Percentiles rank a stretch among this genome's conserved stretches.
phyloP scores from a whole-genome alignment of 768 basidiomycete genomes.

The Termitomyces sp. region DNA sequence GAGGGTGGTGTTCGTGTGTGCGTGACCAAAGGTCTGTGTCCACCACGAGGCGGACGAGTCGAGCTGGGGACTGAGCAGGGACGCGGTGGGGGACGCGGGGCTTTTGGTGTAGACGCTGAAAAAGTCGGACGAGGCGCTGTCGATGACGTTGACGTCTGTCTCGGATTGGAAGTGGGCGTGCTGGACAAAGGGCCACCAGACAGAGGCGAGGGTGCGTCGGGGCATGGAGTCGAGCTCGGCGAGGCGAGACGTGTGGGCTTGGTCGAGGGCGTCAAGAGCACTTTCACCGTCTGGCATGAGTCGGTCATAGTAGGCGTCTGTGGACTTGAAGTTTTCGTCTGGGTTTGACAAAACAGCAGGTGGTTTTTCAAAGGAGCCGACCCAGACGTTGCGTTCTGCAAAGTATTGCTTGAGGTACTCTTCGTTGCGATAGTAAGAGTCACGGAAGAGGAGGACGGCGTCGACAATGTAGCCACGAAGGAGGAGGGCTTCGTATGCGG shows the following conservation, averaged over 20 bases:
- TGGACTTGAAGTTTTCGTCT: slow-evolving; percentile 43
- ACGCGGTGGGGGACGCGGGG: slow-evolving; percentile 11
- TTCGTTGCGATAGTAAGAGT: slow-evolving; percentile 84
- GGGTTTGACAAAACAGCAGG: slow-evolving; percentile 45
- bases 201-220: slow-evolving; percentile 63
- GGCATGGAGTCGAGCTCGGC: slow-evolving; percentile 76
- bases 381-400: slow-evolving; percentile 59
- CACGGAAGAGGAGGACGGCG: slow-evolving; percentile 77
- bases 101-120: slow-evolving; percentile 67
- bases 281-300: slow-evolving; percentile 33
- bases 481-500: slow-evolving; percentile 87
- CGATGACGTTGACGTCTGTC: slow-evolving; percentile 82
- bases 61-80: slow-evolving; percentile 53
- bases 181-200: slow-evolving; percentile 99
- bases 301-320: slow-evolving; percentile 70
- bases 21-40: slow-evolving; percentile 92
- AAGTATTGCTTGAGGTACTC: slow-evolving; percentile 84
- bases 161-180: slow-evolving; percentile 69
- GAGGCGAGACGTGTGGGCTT: slow-evolving; percentile 62
- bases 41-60: slow-evolving; percentile 98
- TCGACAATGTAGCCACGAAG: slow-evolving; percentile 91
- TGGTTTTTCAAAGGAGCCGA: slow-evolving; percentile 54
- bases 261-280: slow-evolving; percentile 53
- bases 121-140: slow-evolving; percentile 84
- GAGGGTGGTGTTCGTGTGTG: slow-evolving; percentile 67